Evolutionary conservation across 2,329 filamentous ascomycete genomes (phyloP).

Genomic region (Celoporthe dispersa): DNA sequence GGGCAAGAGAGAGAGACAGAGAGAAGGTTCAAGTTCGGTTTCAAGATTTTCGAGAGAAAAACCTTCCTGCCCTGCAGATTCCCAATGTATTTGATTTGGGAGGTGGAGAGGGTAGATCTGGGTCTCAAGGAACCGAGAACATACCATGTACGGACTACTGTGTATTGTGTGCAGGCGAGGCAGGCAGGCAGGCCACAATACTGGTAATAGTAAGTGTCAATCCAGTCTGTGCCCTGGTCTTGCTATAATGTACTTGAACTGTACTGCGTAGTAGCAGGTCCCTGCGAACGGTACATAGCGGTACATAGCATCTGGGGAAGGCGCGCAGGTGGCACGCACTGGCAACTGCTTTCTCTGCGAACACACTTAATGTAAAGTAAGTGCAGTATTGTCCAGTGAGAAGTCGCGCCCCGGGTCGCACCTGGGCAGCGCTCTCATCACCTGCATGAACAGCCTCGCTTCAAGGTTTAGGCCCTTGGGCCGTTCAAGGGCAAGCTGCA

Average conservation of each 20-base stretch:
- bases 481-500: not conserved
- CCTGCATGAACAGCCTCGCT: constrained; percentile 5
- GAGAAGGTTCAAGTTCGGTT: not conserved
- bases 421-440: not conserved
- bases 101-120: not conserved
- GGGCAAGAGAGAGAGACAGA: not conserved
- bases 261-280: not conserved
- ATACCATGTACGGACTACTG: not conserved
- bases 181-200: not conserved
- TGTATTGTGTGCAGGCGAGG: not conserved
- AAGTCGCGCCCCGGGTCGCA: not conserved
- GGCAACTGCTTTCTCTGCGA: not conserved
- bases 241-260: not conserved
- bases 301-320: not conserved
- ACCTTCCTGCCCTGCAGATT: not conserved
- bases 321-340: constrained; percentile 6
- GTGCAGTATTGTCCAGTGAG: not conserved
- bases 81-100: not conserved
- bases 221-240: not conserved
- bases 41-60: not conserved
- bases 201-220: too few species aligned
- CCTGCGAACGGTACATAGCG: not conserved
- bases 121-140: not conserved
- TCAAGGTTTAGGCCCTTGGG: not conserved
- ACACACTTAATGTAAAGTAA: not conserved